Evolutionary conservation across 1,139 yeast genomes (phyloP), one percentile per base, ranked within the genome.

Genomic region (Yamadazyma trypodendri): DNA sequence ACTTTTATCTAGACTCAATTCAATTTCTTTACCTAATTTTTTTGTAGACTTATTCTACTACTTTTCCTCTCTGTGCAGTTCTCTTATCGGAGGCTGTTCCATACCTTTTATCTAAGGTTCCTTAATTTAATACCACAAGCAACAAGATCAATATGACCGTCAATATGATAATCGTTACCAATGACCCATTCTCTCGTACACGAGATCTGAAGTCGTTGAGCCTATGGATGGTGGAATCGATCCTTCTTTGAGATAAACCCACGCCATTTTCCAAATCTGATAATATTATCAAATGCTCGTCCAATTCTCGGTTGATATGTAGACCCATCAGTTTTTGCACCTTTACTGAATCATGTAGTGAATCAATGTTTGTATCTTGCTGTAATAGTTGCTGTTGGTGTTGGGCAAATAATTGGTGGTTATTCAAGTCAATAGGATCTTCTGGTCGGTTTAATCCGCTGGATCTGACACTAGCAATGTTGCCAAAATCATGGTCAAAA

Each of bases 181-280:
- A 67, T 36, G 86, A 82, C 2, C 92, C 90, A 51, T 84, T 80
- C 52, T 84, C 87, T 40, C 73, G 72, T 14, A 82, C 76, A 49
- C 68, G 74, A 12, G 70, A 63, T 36, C 82, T 68, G 51, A 86
- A 84, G 31, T 61, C 65, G 25, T 61, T 68, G 38, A 87, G 65
- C 32, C 82, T 68, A 39, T 64, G 60, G 24, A 72, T 68, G 1
- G 95, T 92, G 6, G 70, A 63, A 27, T 65, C 63, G 29, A 87
- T 56, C 35, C 83, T 63, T 33, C 60, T 52, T 24, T 72, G 72
- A 6, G 85, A 72, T 23, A 64, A 51, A 44, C 81, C 89, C 11
- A 84, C 76, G 14, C 84, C 81, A 24, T 63, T 62, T 50, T 87
- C 95, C 34, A 87, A 68, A 50, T 86, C 95, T 48, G 79, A 79